Conservation (phyloP, 2,329 filamentous ascomycete genomes). For the Cladophialophora exuberans region DNA sequence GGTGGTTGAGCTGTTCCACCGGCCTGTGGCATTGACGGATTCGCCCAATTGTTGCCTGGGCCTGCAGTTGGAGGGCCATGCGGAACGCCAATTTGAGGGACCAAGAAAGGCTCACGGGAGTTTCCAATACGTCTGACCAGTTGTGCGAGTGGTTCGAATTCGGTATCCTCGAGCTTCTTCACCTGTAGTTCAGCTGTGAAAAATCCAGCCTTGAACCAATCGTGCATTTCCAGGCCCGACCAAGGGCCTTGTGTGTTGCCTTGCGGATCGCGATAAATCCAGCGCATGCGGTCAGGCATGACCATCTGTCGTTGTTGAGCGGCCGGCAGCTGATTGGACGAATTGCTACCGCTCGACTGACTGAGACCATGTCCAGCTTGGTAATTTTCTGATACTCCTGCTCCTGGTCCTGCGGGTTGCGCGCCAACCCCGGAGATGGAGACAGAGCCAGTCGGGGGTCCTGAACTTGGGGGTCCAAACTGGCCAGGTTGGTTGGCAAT, state of each 20-base stretch:
- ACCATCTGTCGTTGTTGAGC: slow-evolving; percentile 87
- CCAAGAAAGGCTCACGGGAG: slow-evolving; percentile 93
- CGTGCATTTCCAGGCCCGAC: slow-evolving; percentile 97
- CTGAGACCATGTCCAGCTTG: slow-evolving; percentile 42
- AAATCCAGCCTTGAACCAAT: slow-evolving; percentile 99
- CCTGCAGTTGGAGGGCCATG: slow-evolving; percentile 65
- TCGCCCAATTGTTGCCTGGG: slow-evolving; percentile 36
- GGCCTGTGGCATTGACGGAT: slow-evolving; percentile 53
- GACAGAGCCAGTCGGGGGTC: slow-evolving; percentile 17
- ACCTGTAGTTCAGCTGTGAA: slow-evolving; percentile 94
- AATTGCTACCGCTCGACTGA: slow-evolving; percentile 35
- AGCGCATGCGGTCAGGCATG: slow-evolving; percentile 98
- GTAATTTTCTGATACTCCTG: slow-evolving; percentile 18
- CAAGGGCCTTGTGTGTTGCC: slow-evolving; percentile 92
- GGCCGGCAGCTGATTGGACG: slow-evolving; percentile 61
- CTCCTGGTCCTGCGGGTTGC: slow-evolving; percentile 16
- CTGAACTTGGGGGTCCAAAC: slow-evolving; percentile 15
- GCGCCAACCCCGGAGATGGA: slow-evolving; percentile 14
- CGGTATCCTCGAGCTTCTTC: slow-evolving; percentile 88
- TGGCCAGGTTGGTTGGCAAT: slow-evolving; percentile 1
- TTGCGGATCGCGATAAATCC: slow-evolving; percentile 96
- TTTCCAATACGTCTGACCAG: slow-evolving; percentile 95
- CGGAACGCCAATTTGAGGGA: slow-evolving; percentile 93
- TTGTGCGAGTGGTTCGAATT: slow-evolving; percentile 94
- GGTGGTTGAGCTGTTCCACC: slow-evolving; percentile 75